phyloP scores from a whole-genome alignment of 1,284 basidiomycete genomes.

The Chalciporus piperatoides region DNA sequence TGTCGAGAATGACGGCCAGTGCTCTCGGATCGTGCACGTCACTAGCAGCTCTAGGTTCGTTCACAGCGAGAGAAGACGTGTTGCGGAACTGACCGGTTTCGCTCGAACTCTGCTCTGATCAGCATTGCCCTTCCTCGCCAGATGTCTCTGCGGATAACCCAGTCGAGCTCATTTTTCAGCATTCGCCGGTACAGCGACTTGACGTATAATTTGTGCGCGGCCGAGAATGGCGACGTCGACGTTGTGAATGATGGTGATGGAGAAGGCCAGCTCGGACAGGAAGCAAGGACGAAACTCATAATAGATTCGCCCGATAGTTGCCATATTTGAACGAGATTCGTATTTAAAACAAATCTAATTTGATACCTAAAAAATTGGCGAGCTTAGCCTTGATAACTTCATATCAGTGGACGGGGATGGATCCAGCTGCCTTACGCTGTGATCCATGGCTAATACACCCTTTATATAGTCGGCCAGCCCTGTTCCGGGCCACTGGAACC shows the following conservation, averaged over 20 bases:
- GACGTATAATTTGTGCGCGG: slow-evolving; percentile 82
- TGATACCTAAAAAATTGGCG: neutral
- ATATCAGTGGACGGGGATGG: neutral
- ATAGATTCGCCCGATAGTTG: neutral
- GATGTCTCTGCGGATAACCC: slow-evolving; percentile 80
- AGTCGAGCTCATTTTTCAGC: slow-evolving; percentile 84
- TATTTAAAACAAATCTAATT: neutral
- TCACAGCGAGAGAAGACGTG: neutral
- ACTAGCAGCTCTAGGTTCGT: slow-evolving; percentile 39
- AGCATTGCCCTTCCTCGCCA: slow-evolving; percentile 83
- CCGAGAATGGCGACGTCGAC: slow-evolving; percentile 61
- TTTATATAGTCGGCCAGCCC: slow-evolving; percentile 54
- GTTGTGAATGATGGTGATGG: slow-evolving; percentile 27
- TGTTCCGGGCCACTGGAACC: slow-evolving; percentile 62
- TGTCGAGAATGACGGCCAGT: slow-evolving; percentile 74
- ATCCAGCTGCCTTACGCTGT: slow-evolving; percentile 1
- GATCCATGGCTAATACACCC: slow-evolving; percentile 7
- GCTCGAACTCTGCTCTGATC: slow-evolving; percentile 90
- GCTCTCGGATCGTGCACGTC: slow-evolving; percentile 86
- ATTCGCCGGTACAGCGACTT: slow-evolving; percentile 88
- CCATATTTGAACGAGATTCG: neutral
- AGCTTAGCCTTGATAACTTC: neutral
- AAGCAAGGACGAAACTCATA: neutral
- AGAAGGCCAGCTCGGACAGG: neutral
- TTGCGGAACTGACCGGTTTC: slow-evolving; percentile 66